Evolutionary conservation across 495 filamentous ascomycete species (phyloP).

Genomic region (Hyaloscypha variabilis): DNA sequence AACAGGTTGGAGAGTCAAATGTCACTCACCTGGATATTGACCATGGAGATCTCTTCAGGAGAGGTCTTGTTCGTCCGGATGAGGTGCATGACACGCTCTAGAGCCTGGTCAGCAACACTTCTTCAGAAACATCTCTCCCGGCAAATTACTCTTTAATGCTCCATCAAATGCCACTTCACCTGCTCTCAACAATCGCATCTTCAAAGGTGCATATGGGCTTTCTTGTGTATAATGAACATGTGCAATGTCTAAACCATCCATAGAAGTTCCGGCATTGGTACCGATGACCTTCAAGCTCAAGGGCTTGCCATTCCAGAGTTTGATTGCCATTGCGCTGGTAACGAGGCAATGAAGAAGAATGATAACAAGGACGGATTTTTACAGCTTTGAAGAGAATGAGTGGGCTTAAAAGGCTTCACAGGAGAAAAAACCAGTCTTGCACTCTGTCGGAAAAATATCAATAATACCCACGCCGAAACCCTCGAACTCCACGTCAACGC

Average conservation of each 20-base stretch:
- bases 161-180: slow-evolving; percentile 23
- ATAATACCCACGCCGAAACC: neutral
- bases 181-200: slow-evolving; percentile 33
- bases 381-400: neutral
- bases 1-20: neutral
- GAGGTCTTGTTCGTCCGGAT: slow-evolving; percentile 44
- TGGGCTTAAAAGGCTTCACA: neutral
- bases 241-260: slow-evolving; percentile 46
- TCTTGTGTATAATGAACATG: slow-evolving; percentile 43
- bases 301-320: slow-evolving; percentile 22
- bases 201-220: slow-evolving; percentile 36
- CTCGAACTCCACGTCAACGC: neutral
- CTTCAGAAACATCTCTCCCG: neutral
- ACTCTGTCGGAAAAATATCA: neutral
- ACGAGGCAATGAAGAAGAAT: neutral
- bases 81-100: slow-evolving; percentile 46
- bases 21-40: slow-evolving; percentile 37
- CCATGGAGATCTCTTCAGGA: slow-evolving; percentile 42
- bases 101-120: slow-evolving; percentile 29
- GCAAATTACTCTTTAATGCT: slow-evolving; percentile 16
- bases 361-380: neutral
- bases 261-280: slow-evolving; percentile 38
- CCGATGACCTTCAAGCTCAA: slow-evolving; percentile 27
- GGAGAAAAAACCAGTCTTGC: neutral
- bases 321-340: neutral